Conservation (phyloP, 106 monocot genomes). For the Agapanthus africanus region DNA sequence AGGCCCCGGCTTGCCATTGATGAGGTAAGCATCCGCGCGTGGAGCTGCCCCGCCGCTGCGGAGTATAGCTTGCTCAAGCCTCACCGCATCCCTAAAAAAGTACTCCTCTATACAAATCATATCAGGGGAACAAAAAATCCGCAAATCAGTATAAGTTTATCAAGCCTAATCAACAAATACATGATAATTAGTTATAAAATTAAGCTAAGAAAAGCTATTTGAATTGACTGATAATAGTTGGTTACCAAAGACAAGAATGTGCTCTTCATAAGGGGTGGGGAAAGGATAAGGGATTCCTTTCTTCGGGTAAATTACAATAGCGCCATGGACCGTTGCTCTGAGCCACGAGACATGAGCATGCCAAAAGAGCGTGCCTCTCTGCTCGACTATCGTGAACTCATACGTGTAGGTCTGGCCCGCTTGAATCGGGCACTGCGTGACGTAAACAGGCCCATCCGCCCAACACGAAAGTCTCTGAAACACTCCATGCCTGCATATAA, state of each 20-base stretch:
- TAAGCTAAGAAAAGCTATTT: background rate
- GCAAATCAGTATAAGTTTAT: background rate
- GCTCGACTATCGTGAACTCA: slow-evolving; percentile 24
- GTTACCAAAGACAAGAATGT: slow-evolving; percentile 14
- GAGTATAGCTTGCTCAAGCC: slow-evolving; percentile 12
- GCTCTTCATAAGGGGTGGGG: slow-evolving; percentile 30
- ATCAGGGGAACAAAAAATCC: background rate
- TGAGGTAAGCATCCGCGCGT: slow-evolving; percentile 10
- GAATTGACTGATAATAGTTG: background rate
- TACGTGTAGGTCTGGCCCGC: slow-evolving; percentile 22
- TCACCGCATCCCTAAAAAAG: slow-evolving; percentile 6
- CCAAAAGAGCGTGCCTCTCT: slow-evolving; percentile 34
- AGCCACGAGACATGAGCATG: slow-evolving; percentile 44
- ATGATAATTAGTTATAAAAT: background rate
- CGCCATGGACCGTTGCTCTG: slow-evolving; percentile 34
- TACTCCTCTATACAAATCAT: slow-evolving; percentile 12
- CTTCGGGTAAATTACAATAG: slow-evolving; percentile 36
- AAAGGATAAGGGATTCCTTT: slow-evolving; percentile 38
- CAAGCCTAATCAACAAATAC: background rate
- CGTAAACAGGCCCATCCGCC: slow-evolving; percentile 22
- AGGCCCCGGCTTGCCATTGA: slow-evolving; percentile 29
- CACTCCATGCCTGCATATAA: slow-evolving; percentile 20
- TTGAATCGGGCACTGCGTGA: slow-evolving; percentile 31
- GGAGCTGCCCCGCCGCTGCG: slow-evolving; percentile 14
- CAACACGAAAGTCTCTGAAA: slow-evolving; percentile 22